Conservation (phyloP, 2,329 filamentous ascomycete species). For the Aspergillus costaricaensis region DNA sequence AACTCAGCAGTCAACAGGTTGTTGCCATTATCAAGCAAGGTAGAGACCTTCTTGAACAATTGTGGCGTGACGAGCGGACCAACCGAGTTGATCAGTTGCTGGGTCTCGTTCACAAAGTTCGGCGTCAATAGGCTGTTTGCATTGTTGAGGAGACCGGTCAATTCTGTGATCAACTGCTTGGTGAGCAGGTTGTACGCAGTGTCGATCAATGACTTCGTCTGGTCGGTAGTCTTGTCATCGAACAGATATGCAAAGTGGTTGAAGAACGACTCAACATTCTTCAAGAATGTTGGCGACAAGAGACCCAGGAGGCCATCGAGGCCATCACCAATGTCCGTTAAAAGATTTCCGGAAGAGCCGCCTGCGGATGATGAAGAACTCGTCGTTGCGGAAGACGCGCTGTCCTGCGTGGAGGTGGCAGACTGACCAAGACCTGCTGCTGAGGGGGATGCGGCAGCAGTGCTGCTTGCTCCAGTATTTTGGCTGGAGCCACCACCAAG, state of each 20-base stretch:
- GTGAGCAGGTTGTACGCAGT: conserved; percentile 28
- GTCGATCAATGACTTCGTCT: conserved; percentile 32
- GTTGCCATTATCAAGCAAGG: conserved; percentile 23
- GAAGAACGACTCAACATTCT: conserved; percentile 37
- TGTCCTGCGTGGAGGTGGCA: background rate
- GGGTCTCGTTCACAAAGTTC: conserved; percentile 28
- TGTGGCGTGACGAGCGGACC: conserved; percentile 20
- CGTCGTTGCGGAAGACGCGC: conserved; percentile 1
- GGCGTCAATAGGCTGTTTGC: conserved; percentile 22
- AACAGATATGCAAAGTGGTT: conserved; percentile 36
- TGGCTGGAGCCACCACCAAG: background rate
- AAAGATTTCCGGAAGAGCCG: conserved; percentile 13
- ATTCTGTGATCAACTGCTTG: conserved; percentile 27
- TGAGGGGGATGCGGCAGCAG: conserved; percentile 3
- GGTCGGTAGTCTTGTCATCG: conserved; percentile 34
- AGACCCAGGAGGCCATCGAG: conserved; percentile 32
- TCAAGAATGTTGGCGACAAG: conserved; percentile 31
- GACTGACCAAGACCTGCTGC: background rate
- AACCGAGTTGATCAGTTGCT: conserved; percentile 23
- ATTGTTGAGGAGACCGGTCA: conserved; percentile 24
- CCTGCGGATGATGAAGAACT: too few species aligned
- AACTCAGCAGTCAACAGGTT: conserved; percentile 23
- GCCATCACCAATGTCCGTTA: conserved; percentile 34
- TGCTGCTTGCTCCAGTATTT: background rate
- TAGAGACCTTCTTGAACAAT: conserved; percentile 19